Base-by-base conservation (phyloP, 768 basidiomycete species). In the Podaxis sp. region DNA sequence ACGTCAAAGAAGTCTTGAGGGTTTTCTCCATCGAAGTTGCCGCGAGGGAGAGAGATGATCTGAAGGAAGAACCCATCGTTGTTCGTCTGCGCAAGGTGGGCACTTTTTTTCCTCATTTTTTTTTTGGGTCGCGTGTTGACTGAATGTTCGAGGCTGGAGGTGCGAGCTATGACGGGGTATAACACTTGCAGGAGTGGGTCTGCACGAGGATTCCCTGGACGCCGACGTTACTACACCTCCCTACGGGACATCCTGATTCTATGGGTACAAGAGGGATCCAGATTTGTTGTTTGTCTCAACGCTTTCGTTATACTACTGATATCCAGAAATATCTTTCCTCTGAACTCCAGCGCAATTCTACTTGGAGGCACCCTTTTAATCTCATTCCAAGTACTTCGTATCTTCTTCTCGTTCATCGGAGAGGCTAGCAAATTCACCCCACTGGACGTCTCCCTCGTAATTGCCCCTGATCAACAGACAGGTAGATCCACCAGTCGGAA, bases 61-160 rank as follows among this genome's bases (percentile, higher is more conserved):
- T 98, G 64, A 88, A 87, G 67, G 91, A 96, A 82, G 92, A 90
- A 55, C 89, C 91, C 4, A 95, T 99, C 70, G 81, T 98, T 49
- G 75, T 82, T 50, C 84, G 87, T 66, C 79, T 97, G 75, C 84
- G 94, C 74, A 92, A 93, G 84, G 95, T 91, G 62, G 72, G 77
- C 64, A 30, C 13, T 56, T 63, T 65, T 22, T 48, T 38, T 46
- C 13, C 40, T 37, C 13, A 3, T 30, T 7, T 15, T 49, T 51
- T 66, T 62, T 61, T 53, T 61, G 65, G 54, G 61, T 52, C 48
- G 49, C 51, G 44, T 51, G 44, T 28, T 61, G 36, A 58, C 58
- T 59, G 37, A 56, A 64, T 58, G 41, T 67, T 60, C 65, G 64
- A 93, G 92, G 92, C 90, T 66, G 92, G 92, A 67, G 93, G 92